Base-by-base conservation (phyloP, 805 yeast species). In the Starmerella potacharoeniae region DNA sequence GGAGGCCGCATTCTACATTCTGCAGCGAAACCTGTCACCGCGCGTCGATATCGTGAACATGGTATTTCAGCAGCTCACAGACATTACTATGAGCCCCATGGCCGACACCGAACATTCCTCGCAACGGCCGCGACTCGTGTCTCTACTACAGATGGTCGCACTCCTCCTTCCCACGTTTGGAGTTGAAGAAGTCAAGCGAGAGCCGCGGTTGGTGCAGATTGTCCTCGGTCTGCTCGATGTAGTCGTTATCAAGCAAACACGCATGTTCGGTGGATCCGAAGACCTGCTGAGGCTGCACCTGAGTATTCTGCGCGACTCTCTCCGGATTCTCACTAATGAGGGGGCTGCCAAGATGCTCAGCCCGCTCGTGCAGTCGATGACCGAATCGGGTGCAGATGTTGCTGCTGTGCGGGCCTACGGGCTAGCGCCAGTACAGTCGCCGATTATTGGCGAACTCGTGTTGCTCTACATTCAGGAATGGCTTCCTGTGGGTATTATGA, bases 391-490 rank as follows among this genome's bases (percentile, higher is more conserved):
- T 1, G 77, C 88, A 0, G 73, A 84, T 28, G 76, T 80, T 52
- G 74, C 85, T 0, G 73, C 86, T 14, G 66, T 85, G 61, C 79
- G 80, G 52, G 70, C 86, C 11, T 88, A 46, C 49, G 49, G 31
- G 8, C 22, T 30, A 14, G 82, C 66, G 77, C 93, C 0, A 77
- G 81, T 54, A 77, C 49, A 42, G 13, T 90, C 84, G 47, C 82
- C 82, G 28, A 71, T 83, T 0, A 79, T 84, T 64, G 91, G 93
- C 0, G 90, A 86, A 59, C 67, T 86, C 42, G 72, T 88, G 9
- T 70, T 90, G 58, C 75, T 80, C 62, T 86, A 79, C 59, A 73
- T 89, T 35, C 78, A 80, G 55, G 93, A 87, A 61, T 71, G 88
- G 65, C 78, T 84, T 60, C 70, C 79, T 0, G 33, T 58, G 6